These are phyloP conservation scores for Cordyceps fumosorosea DNA, from an alignment of 2,329 filamentous ascomycete genomes.

Conservation along the genomic window DNA sequence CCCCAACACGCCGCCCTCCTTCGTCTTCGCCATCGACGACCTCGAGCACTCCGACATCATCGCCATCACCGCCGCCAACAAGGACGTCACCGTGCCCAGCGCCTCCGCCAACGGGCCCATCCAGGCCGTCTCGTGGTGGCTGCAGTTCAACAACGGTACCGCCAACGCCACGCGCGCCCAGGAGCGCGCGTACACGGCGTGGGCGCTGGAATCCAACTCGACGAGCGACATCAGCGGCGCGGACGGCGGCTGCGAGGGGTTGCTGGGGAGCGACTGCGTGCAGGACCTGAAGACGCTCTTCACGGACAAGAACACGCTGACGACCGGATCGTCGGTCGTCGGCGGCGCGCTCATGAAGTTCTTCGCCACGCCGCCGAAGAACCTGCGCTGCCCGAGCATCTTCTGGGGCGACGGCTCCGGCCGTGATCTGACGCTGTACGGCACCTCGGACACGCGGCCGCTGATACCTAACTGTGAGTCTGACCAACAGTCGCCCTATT, in stretches of 20 bases:
- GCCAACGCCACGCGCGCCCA: not conserved
- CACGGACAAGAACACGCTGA: slow-evolving; percentile 1
- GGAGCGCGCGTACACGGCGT: slow-evolving; percentile 7
- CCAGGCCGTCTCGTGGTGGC: slow-evolving; percentile 10
- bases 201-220: slow-evolving; percentile 9
- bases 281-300: not conserved
- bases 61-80: slow-evolving; percentile 8
- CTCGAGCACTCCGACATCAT: slow-evolving; percentile 1
- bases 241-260: slow-evolving; percentile 8
- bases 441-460: not conserved
- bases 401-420: slow-evolving; percentile 3
- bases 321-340: not conserved
- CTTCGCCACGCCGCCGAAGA: not conserved
- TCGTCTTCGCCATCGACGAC: slow-evolving; percentile 8
- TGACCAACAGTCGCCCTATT: no score
- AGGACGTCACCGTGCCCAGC: not conserved
- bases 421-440: not conserved
- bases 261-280: slow-evolving; percentile 6
- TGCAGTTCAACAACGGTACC: slow-evolving; percentile 1
- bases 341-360: slow-evolving; percentile 4
- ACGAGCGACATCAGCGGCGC: slow-evolving; percentile 7
- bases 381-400: not conserved
- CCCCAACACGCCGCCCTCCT: slow-evolving; percentile 1
- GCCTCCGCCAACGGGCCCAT: not conserved
- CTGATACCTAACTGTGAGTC: not conserved